Evolutionary conservation across 768 basidiomycete genomes (phyloP), one percentile per base, ranked within the genome.

Genomic region (Tubosaeta brunneosetosa): DNA sequence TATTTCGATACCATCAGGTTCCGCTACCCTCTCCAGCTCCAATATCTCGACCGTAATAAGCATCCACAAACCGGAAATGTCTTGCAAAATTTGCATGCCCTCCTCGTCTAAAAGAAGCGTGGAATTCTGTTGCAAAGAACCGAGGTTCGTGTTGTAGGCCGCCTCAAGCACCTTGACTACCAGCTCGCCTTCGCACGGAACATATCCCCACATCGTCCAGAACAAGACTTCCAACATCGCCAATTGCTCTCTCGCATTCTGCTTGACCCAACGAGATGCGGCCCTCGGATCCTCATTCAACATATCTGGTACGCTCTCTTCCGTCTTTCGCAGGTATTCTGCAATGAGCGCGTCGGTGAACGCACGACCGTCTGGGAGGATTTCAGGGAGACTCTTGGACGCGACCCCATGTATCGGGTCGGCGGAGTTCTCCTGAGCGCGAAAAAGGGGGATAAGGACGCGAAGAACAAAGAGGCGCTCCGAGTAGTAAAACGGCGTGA

Each of bases 141-240:
- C 91, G 6, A 91, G 76, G 40, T 80, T 75, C 0, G 84, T 83
- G 31, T 68, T 67, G 62, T 85, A 86, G 6, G 85, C 84, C 1
- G 82, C 75, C 53, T 84, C 76, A 65, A 84, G 82, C 34, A 93
- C 77, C 49, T 73, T 71, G 58, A 77, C 74, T 27, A 91, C 84
- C 51, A 87, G 62, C 4, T 78, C 71, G 2, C 85, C 88, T 34
- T 74, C 78, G 59, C 88, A 85, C 0, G 84, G 69, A 11, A 81
- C 79, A 52, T 82, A 85, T 12, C 80, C 83, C 84, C 87, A 94
- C 80, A 93, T 85, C 5, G 84, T 78, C 82, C 90, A 91, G 69
- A 97, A 97, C 42, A 97, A 74, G 32, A 94, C 81, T 58, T 97
- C 91, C 45, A 97, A 72, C 40, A 93, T 64, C 11, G 84, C 83